These are phyloP conservation scores for Malus sylvestris DNA, from an alignment of 306 rosid species.

Conservation along the genomic window DNA sequence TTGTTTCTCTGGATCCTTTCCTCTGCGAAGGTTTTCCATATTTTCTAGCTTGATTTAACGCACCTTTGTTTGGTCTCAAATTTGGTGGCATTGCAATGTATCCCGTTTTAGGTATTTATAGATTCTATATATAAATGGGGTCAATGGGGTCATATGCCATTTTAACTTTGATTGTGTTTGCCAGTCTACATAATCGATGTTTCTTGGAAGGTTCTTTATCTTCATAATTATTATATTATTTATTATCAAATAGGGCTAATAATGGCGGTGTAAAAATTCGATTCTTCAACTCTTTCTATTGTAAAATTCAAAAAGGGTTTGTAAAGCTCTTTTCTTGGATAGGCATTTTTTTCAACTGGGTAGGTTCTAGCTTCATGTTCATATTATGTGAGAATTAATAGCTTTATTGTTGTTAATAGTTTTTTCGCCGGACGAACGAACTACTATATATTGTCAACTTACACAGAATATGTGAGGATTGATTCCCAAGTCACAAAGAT, in stretches of 20 bases:
- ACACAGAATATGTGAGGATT: constrained; percentile 5
- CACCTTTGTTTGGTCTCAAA: background rate
- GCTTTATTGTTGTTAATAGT: background rate
- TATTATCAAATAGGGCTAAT: background rate
- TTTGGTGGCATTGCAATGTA: constrained; percentile 2
- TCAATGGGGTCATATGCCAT: background rate
- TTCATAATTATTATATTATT: background rate
- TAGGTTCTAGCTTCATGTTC: constrained; percentile 8
- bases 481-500: constrained; percentile 12
- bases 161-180: background rate
- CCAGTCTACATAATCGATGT: background rate
- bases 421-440: background rate
- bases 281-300: constrained; percentile 41
- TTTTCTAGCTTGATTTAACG: background rate
- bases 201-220: constrained; percentile 28
- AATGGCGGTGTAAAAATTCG: constrained; percentile 39
- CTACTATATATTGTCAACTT: constrained; percentile 1
- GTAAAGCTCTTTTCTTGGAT: constrained; percentile 13
- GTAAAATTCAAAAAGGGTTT: background rate
- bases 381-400: constrained; percentile 17
- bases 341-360: constrained; percentile 3
- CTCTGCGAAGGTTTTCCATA: constrained; percentile 45
- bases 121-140: background rate
- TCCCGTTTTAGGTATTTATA: constrained; percentile 1
- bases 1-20: constrained; percentile 16